A percentile compares a stretch with the other conserved stretches of the same genome.
phyloP scores from a whole-genome alignment of 768 basidiomycete genomes.

The Agaricus subrufescens region DNA sequence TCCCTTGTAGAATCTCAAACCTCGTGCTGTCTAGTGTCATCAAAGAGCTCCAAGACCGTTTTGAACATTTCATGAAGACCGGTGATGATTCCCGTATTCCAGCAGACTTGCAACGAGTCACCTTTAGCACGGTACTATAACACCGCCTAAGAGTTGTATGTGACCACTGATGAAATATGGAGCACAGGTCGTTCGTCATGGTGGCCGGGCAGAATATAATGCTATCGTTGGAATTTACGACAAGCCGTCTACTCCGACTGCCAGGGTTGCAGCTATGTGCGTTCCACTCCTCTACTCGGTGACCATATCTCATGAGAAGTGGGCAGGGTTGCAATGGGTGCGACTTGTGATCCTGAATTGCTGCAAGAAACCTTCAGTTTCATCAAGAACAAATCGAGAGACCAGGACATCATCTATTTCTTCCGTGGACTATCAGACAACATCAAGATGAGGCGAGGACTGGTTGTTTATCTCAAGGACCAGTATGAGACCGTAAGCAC shows the following conservation, averaged over 20 bases:
- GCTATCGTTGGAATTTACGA: constrained; percentile 64
- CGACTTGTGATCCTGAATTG: constrained; percentile 50
- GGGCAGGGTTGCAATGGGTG: constrained; percentile 59
- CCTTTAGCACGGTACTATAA: constrained; percentile 44
- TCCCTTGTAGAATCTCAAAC: not conserved
- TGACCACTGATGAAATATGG: not conserved
- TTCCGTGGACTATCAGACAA: constrained; percentile 57
- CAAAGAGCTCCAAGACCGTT: constrained; percentile 65
- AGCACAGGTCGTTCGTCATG: constrained; percentile 64
- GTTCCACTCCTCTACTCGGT: constrained; percentile 15
- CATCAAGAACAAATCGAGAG: constrained; percentile 47
- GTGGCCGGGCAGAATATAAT: constrained; percentile 72
- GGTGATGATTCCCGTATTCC: constrained; percentile 78
- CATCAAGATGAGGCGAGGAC: constrained; percentile 42
- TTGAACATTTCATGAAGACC: constrained; percentile 63
- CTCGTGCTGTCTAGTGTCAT: constrained; percentile 51
- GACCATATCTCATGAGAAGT: constrained; percentile 7
- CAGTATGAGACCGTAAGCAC: constrained; percentile 58
- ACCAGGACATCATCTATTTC: constrained; percentile 63
- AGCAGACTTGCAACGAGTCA: constrained; percentile 64
- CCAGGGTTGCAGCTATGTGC: constrained; percentile 68
- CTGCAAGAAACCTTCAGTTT: constrained; percentile 59
- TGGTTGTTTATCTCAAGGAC: constrained; percentile 61
- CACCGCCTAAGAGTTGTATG: not conserved
- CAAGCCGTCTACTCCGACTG: constrained; percentile 69